Evolutionary conservation across 2,329 filamentous ascomycete species (phyloP).

Genomic region (Alternaria triticimaculans): DNA sequence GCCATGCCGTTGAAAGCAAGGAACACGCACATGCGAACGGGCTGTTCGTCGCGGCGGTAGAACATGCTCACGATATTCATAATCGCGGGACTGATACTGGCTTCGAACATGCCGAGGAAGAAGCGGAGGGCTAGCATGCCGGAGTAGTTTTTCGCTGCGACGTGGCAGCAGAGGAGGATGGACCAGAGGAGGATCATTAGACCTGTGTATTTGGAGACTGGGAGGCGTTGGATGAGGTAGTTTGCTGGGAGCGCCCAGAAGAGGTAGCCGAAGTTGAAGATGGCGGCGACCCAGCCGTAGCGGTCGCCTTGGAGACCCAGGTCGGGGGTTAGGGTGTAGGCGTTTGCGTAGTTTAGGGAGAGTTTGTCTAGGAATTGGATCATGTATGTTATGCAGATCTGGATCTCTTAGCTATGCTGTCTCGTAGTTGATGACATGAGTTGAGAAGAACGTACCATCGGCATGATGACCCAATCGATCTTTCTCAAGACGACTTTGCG

Average conservation of each 20-base stretch:
- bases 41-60: constrained; percentile 44
- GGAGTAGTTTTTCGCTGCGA: constrained; percentile 47
- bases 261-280: constrained; percentile 55
- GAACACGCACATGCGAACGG: constrained; percentile 56
- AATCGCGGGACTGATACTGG: constrained; percentile 43
- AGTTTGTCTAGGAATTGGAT: constrained; percentile 57
- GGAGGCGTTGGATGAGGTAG: constrained; percentile 47
- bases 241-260: constrained; percentile 52
- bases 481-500: constrained; percentile 52
- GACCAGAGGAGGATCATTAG: constrained; percentile 53
- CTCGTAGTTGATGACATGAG: too few relatives aligned
- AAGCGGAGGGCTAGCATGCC: constrained; percentile 45
- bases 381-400: constrained; percentile 52
- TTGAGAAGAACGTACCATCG: constrained; percentile 44
- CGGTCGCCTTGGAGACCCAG: constrained; percentile 45
- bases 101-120: constrained; percentile 48
- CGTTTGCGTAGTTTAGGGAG: constrained; percentile 51
- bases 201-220: constrained; percentile 48
- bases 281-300: constrained; percentile 53
- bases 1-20: constrained; percentile 50
- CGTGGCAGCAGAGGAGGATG: constrained; percentile 54
- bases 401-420: too few relatives aligned
- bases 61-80: constrained; percentile 51
- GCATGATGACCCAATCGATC: constrained; percentile 57
- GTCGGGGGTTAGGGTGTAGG: constrained; percentile 47